Conservation (phyloP, 345 rosid genomes). For the Alliaria petiolata region DNA sequence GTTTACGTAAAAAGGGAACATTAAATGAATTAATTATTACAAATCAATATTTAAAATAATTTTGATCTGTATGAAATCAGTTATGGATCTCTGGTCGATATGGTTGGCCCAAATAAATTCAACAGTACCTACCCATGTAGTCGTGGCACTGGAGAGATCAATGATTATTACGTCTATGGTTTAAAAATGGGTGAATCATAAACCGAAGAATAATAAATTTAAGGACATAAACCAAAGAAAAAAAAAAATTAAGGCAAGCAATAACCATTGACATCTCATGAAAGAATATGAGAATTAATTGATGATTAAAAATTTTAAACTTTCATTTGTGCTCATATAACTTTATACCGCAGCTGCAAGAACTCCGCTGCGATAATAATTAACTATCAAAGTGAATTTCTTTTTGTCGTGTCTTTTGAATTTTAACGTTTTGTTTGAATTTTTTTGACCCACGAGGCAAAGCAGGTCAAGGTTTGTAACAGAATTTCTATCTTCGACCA, state of each 20-base stretch:
- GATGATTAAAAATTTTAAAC: not conserved
- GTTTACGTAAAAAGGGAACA: constrained; percentile 11
- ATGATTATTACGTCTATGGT: not conserved
- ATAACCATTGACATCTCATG: no score
- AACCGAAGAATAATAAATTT: not conserved
- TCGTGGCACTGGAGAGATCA: constrained; percentile 17
- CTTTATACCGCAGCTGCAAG: not conserved
- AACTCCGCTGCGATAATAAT: no score
- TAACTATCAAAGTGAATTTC: no score
- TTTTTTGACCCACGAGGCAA: no score
- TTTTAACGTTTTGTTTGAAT: no score
- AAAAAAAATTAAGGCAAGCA: not conserved
- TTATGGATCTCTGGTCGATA: constrained; percentile 14
- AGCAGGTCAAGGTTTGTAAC: no score
- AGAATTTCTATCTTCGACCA: no score
- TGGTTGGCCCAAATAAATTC: constrained; percentile 32
- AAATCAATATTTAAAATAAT: constrained; percentile 1
- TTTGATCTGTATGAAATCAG: not conserved
- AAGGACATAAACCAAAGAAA: not conserved
- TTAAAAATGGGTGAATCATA: not conserved
- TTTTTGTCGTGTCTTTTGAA: no score
- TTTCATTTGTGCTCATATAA: not conserved
- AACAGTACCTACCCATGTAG: constrained; percentile 16
- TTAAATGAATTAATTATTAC: constrained; percentile 6
- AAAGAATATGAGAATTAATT: no score